Evolutionary conservation across 2,329 filamentous ascomycete genomes (phyloP).

Genomic region (Colletotrichum spinosum): DNA sequence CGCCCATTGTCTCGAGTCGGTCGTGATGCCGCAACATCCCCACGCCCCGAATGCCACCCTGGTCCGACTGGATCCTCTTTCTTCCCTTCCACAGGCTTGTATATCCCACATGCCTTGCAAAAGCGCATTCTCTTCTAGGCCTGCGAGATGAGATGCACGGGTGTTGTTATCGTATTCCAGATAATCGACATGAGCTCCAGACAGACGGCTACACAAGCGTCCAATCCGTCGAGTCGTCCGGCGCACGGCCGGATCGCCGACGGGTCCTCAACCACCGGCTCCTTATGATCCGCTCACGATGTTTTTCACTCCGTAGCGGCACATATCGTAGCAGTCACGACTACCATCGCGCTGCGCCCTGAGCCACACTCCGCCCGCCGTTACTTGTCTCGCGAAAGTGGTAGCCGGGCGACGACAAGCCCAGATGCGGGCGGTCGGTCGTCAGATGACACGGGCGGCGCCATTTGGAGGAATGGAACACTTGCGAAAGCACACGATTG

Average conservation of each 20-base stretch:
- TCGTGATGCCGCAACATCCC: constrained; percentile 28
- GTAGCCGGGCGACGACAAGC: constrained; percentile 27
- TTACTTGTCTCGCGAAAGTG: constrained; percentile 16
- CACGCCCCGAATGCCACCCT: constrained; percentile 25
- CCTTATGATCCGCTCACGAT: not conserved
- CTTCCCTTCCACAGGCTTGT: constrained; percentile 4
- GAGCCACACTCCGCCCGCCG: constrained; percentile 1
- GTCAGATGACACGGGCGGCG: constrained; percentile 34
- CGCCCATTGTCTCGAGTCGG: constrained; percentile 25
- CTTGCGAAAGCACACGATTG: constrained; percentile 28
- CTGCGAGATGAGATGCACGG: constrained; percentile 33
- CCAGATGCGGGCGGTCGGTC: constrained; percentile 20
- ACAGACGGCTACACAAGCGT: constrained; percentile 26
- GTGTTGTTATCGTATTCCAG: constrained; percentile 28
- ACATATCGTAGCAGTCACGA: constrained; percentile 29
- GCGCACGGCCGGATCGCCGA: constrained; percentile 32
- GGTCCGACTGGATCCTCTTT: constrained; percentile 9
- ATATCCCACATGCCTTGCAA: constrained; percentile 24
- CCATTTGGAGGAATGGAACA: constrained; percentile 34
- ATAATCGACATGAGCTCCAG: constrained; percentile 26
- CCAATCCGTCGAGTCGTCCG: constrained; percentile 31
- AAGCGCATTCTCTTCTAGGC: constrained; percentile 7
- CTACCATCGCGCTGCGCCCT: constrained; percentile 18
- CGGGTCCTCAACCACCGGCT: constrained; percentile 6
- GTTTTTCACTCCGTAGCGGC: constrained; percentile 22